Percentiles rank a stretch among this genome's conserved stretches.
Evolutionary conservation across 345 rosid genomes (phyloP).

Genomic region (Corchorus capsularis): DNA sequence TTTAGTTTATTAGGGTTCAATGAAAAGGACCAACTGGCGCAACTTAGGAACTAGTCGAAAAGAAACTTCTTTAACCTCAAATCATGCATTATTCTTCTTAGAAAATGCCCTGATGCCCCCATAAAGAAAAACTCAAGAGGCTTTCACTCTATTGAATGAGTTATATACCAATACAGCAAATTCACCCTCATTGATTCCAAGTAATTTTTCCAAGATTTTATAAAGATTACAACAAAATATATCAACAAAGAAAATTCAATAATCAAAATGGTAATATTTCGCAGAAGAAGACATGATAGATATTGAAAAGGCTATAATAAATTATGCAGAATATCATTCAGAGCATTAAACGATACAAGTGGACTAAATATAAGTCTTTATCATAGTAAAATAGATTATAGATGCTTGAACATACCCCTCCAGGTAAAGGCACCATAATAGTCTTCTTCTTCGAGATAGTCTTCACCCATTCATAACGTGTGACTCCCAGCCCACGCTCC

Average conservation of each 20-base stretch:
- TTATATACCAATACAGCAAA: neutral
- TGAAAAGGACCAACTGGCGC: too few species aligned
- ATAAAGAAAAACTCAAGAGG: too few species aligned
- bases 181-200: neutral
- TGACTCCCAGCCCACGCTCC: constrained; percentile 94
- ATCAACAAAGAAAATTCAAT: constrained; percentile 4
- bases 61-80: neutral
- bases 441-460: constrained; percentile 60
- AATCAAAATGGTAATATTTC: neutral
- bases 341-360: neutral
- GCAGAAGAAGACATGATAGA: neutral
- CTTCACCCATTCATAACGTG: constrained; percentile 93
- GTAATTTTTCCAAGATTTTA: neutral
- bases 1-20: too few species aligned
- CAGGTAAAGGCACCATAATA: constrained; percentile 89
- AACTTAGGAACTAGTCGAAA: neutral
- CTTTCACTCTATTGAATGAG: neutral
- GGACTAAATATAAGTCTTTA: neutral
- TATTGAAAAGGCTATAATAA: neutral
- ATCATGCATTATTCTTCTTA: neutral
- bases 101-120: neutral
- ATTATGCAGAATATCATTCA: neutral
- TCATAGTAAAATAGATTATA: constrained; percentile 1
- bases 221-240: neutral
- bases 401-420: constrained; percentile 63